phyloP scores from a whole-genome alignment of 768 basidiomycete species.

The Panus rudis region DNA sequence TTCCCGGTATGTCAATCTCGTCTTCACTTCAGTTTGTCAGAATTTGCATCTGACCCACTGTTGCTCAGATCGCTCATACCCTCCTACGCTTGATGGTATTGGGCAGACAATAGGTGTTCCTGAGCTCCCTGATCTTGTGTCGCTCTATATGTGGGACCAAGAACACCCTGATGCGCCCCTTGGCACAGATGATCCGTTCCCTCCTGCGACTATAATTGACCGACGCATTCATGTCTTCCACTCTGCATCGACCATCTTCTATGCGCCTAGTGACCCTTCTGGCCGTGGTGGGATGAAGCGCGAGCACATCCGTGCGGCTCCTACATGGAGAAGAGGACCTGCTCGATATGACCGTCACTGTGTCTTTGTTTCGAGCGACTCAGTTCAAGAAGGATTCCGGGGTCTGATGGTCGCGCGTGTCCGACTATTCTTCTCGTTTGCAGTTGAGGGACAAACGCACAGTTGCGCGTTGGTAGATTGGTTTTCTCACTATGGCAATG shows the following conservation, averaged over 20 bases:
- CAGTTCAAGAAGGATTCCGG: constrained; percentile 14
- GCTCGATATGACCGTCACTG: constrained; percentile 23
- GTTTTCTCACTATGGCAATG: constrained; percentile 16
- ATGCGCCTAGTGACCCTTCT: constrained; percentile 25
- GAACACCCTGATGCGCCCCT: background rate
- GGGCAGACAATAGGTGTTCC: background rate
- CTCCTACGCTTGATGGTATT: background rate
- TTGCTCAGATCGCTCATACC: constrained; percentile 6
- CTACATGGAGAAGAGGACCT: constrained; percentile 17
- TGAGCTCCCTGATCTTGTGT: background rate
- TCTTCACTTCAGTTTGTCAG: no score
- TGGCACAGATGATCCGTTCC: background rate
- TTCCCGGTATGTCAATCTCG: no score
- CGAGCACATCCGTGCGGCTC: constrained; percentile 23
- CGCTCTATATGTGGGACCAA: constrained; percentile 1
- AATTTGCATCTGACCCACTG: no score
- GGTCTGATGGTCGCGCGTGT: constrained; percentile 24
- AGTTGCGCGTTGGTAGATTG: constrained; percentile 28
- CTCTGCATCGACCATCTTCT: constrained; percentile 21
- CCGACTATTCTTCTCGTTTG: constrained; percentile 24
- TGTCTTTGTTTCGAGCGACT: constrained; percentile 20
- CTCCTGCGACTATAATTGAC: constrained; percentile 1
- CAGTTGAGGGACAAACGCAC: constrained; percentile 7
- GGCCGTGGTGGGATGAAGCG: constrained; percentile 23
- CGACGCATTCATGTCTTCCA: constrained; percentile 13